Base-by-base conservation (phyloP, 805 yeast species). In the Candida ortonii region DNA sequence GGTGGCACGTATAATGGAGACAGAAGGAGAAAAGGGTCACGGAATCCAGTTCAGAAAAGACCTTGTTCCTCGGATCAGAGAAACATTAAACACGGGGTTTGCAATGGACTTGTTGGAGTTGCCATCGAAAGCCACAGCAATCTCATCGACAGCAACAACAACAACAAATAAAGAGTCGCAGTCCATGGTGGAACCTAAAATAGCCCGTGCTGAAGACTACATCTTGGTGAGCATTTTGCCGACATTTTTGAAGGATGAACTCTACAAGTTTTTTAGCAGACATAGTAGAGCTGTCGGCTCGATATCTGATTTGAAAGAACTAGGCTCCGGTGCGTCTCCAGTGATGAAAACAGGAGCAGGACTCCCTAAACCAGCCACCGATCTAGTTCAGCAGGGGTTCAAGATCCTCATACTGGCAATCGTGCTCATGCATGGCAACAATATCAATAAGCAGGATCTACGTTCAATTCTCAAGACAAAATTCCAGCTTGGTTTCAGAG, bases 11-110 rank as follows among this genome's bases (percentile, higher is more conserved):
- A 32, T 57, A 3, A 35, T 52, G 34, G 64, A 56, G 19, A 32
- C 51, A 5, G 64, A 57, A 30, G 41, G 45, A 5, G 61, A 53
- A 23, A 50, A 49, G 27, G 57, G 58, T 5, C 33, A 47, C 5
- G 51, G 56, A 15, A 16, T 53, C 7, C 54, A 52, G 19, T 56
- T 57, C 30, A 53, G 41, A 15, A 46, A 46, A 28, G 47, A 55
- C 22, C 42, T 62, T 7, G 29, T 49, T 13, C 50, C 50, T 2
- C 22, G 27, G 7, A 34, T 53, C 4, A 37, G 41, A 16, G 23
- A 25, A 6, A 25, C 35, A 1, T 34, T 60, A 7, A 18, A 22
- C 3, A 34, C 36, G 2, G 42, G 36, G 3, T 53, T 62, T 31
- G 53, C 55, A 2, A 30, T 57, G 35, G 53, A 51, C 8, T 32